These are phyloP conservation scores for Rhododendron kiyosumense DNA, from an alignment of 148 eudicot genomes.

Conservation along the genomic window DNA sequence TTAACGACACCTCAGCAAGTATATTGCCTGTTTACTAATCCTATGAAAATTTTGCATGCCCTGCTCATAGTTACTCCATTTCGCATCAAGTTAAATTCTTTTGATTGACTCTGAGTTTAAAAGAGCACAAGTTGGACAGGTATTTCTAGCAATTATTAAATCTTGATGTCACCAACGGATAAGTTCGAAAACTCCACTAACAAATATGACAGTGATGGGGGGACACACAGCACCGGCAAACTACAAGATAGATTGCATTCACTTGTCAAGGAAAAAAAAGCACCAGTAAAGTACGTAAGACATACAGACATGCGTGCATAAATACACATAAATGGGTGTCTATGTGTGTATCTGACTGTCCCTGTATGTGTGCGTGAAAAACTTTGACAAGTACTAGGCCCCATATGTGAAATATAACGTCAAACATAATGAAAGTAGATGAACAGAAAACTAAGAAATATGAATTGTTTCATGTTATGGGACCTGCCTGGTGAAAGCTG, in stretches of 20 bases:
- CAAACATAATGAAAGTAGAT: background rate
- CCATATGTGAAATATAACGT: background rate
- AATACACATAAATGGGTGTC: too few relatives aligned
- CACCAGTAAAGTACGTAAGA: too few relatives aligned
- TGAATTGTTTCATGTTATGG: background rate
- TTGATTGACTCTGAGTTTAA: background rate
- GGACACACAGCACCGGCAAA: slow-evolving; percentile 27
- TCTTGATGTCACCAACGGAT: background rate
- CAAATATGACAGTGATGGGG: background rate
- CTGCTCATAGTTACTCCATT: background rate
- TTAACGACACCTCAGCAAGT: background rate
- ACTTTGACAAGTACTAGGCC: background rate
- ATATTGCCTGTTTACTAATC: background rate
- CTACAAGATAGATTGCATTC: too few relatives aligned
- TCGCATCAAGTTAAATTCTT: background rate
- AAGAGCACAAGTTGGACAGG: background rate
- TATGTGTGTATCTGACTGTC: too few relatives aligned
- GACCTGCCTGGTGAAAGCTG: slow-evolving; percentile 77
- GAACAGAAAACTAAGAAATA: background rate
- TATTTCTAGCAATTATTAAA: background rate
- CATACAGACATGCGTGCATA: too few relatives aligned
- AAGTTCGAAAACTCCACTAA: background rate
- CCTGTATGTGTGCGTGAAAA: background rate
- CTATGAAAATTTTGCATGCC: background rate
- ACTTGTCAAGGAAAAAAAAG: too few relatives aligned